Conservation (phyloP, 2,329 filamentous ascomycete species). For the Cladosporium sp. region DNA sequence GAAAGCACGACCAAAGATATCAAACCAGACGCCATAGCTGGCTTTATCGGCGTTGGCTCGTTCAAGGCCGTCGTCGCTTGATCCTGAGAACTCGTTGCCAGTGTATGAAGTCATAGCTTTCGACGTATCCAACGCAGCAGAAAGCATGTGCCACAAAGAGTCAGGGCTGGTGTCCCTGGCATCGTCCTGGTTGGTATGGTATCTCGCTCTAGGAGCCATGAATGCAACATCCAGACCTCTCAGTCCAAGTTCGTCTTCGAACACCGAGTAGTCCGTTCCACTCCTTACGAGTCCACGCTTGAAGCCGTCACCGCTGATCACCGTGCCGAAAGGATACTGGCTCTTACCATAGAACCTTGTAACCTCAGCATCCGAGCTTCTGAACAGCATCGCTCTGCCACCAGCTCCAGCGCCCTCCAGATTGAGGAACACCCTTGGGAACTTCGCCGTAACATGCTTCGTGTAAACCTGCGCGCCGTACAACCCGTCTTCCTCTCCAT, state of each 20-base stretch:
- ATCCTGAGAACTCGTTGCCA: conserved; percentile 62
- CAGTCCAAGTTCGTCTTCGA: conserved; percentile 74
- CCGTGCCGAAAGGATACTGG: conserved; percentile 77
- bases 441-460: conserved; percentile 75
- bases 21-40: conserved; percentile 82
- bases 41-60: conserved; percentile 51
- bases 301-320: conserved; percentile 83
- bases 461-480: conserved; percentile 85
- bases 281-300: conserved; percentile 75
- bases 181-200: conserved; percentile 91
- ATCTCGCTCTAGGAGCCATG: conserved; percentile 79
- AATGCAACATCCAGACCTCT: conserved; percentile 92
- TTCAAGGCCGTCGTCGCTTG: conserved; percentile 47
- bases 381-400: conserved; percentile 82
- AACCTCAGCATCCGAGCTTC: conserved; percentile 83
- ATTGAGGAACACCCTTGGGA: conserved; percentile 87
- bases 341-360: conserved; percentile 74
- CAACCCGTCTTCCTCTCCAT: conserved; percentile 90
- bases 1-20: conserved; percentile 79
- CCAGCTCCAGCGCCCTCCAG: conserved; percentile 93
- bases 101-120: conserved; percentile 67
- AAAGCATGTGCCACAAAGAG: conserved; percentile 93
- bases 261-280: conserved; percentile 86
- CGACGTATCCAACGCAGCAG: conserved; percentile 74
- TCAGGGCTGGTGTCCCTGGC: conserved; percentile 71